These are phyloP conservation scores for Paramecium sexaurelia DNA, from an alignment of 73 alveolate species.

Conservation along the genomic window DNA sequence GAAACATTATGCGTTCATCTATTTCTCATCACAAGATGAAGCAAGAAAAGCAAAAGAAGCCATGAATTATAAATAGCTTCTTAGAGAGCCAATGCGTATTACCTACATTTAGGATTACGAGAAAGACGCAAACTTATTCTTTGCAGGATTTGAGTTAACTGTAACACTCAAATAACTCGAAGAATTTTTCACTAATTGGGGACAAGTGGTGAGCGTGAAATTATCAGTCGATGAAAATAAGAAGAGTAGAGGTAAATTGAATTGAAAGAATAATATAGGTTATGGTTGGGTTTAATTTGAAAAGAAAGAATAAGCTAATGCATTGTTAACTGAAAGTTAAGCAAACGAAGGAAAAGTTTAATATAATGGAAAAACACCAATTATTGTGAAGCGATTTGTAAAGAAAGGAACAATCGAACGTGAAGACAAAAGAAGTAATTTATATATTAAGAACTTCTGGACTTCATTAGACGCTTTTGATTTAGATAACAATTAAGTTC, in stretches of 20 bases:
- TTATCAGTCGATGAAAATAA: conserved; percentile 70
- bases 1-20: conserved; percentile 39
- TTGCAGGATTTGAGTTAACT: conserved; percentile 71
- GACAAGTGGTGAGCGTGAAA: conserved; percentile 67
- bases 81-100: conserved; percentile 2
- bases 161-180: conserved; percentile 66
- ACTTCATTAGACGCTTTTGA: conserved; percentile 62
- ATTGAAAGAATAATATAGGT: background rate
- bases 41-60: conserved; percentile 34
- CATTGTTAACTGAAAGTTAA: conserved; percentile 65
- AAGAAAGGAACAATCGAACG: conserved; percentile 64
- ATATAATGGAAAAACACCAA: conserved; percentile 51
- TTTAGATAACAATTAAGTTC: conserved; percentile 37
- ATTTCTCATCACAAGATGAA: background rate
- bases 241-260: conserved; percentile 66
- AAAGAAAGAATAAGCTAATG: conserved; percentile 73
- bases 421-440: conserved; percentile 71
- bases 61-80: conserved; percentile 36
- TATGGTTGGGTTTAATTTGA: conserved; percentile 78
- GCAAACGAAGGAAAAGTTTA: conserved; percentile 54
- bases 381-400: conserved; percentile 53
- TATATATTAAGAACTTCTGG: conserved; percentile 70
- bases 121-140: conserved; percentile 68
- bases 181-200: conserved; percentile 72
- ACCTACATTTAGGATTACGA: background rate